These are phyloP conservation scores for Bocquillonia castaneifolia DNA, from an alignment of 441 rosid genomes.

Conservation along the genomic window DNA sequence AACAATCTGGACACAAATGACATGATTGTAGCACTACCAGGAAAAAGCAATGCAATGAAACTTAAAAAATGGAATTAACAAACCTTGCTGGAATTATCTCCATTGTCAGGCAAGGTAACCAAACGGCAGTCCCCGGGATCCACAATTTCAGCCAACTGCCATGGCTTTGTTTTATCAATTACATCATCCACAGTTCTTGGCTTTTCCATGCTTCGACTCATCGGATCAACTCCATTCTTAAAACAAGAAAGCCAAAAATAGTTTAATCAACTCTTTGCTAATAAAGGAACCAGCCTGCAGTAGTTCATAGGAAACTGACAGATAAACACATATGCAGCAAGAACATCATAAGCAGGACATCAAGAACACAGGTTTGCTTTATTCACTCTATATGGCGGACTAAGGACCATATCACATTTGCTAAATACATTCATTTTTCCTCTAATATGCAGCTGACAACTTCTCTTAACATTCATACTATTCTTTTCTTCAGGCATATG, in stretches of 20 bases:
- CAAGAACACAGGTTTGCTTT: background rate
- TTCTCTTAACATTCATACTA: background rate
- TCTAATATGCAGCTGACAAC: background rate
- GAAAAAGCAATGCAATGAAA: constrained; percentile 6
- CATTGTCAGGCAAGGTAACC: constrained; percentile 54
- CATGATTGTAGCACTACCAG: constrained; percentile 14
- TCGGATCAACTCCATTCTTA: constrained; percentile 73
- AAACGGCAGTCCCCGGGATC: constrained; percentile 56
- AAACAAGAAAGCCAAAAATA: constrained; percentile 18
- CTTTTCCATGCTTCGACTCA: constrained; percentile 57
- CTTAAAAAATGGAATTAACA: constrained; percentile 14
- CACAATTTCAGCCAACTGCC: constrained; percentile 68
- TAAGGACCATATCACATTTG: background rate
- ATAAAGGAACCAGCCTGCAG: background rate
- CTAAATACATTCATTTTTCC: background rate
- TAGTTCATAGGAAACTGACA: constrained; percentile 3
- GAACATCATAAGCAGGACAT: constrained; percentile 11
- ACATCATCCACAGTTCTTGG: constrained; percentile 53
- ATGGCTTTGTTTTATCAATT: constrained; percentile 58
- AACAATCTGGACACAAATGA: constrained; percentile 46
- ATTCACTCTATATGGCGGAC: constrained; percentile 2
- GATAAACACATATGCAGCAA: background rate
- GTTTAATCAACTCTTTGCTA: constrained; percentile 17
- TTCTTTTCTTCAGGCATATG: background rate
- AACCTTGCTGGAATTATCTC: constrained; percentile 77